Base-by-base conservation (phyloP, 345 rosid species). In the Lenwebbia sp. region DNA sequence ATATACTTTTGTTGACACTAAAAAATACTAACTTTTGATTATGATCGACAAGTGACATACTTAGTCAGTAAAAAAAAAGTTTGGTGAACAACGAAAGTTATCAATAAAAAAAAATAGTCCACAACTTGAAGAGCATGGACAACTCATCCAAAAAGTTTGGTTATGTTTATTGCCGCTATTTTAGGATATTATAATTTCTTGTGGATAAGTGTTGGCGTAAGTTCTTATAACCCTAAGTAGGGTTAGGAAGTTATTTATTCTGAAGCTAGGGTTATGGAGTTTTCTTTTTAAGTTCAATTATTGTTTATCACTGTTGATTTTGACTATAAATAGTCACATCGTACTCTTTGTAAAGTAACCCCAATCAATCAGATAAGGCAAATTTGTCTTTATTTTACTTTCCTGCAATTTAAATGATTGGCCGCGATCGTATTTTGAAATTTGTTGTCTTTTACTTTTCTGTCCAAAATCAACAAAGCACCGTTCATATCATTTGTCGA, bases 381-480 rank as follows among this genome's bases (percentile, higher is more conserved):
- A 6, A 62, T 28, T 62, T 62, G 30, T 13, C 1, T 2, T 14
- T 7, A n/a, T 60, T 28, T 62, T 62, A 15, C 74, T 62, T 62
- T 14, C 21, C 2, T 62, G 0, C 21, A 6, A 62, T 28, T 28
- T 62, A 30, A 30, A 17, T 62, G 37, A 10, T 10, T 0, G 2
- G 12, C 11, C 2, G 19, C 0, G 0, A 62, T 62, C 0, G 0
- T 15, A 30, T 9, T 28, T n/a, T 62, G 3, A 30, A 17, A 62
- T 62, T 62, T 7, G 4, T 28, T 62, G 15, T 62, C 40, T 6
- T 30, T 14, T 62, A 62, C 21, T 28, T 62, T 62, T 21, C 17
- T 28, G 22, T 62, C 40, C 40, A 62, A 52, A 52, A 52, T 14
- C 19, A 52, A 14, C 54, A 52, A 52, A 52, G 19, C 54, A 62